Base-by-base conservation (phyloP, 2,329 filamentous ascomycete species). In the Pyrenophora tritici-repentis region DNA sequence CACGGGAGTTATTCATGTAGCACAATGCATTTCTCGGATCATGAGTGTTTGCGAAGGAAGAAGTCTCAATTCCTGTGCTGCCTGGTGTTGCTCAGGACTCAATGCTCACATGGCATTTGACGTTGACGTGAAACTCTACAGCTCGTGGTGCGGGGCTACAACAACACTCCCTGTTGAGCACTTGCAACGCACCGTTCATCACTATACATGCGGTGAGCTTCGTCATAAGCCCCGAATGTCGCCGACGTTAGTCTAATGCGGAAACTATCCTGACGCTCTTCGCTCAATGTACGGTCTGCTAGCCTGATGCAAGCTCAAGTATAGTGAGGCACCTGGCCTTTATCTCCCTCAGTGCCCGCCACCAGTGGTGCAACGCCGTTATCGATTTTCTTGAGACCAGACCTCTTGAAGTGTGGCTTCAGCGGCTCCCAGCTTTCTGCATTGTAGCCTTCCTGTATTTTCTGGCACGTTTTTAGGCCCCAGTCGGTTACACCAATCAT, bases 401-500 rank as follows among this genome's bases (percentile, higher is more conserved):
- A 62, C 47, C 63, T 58, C 59, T 65, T 70, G 49, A 81, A 81
- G 47, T 75, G 76, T 51, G 77, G 68, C 65, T 78, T 78, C 59
- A 81, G 56, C 12, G 75, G 72, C 61, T 77, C 85, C 91, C 91
- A 96, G 70, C 89, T 92, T 77, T 95, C 88, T 50, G 86, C 84
- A 68, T 85, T 91, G 67, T 94, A 95, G 49, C 83, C 83, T 59
- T 84, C 79, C 76, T 89, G 87, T 34, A 89, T 82, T 73, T 89
- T 89, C 64, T 80, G 75, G 67, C 86, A 93, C 55, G 83, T 83
- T 71, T 84, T 87, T 55, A 89, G 72, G 1, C 86, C 87, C 86
- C 86, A 90, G 50, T 87, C 83, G 1, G 87, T 88, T 22, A 90
- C 86, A 1, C 86, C 86, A 2, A 89, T 80, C 84, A 89, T 87